Base-by-base conservation (phyloP, 345 rosid species). In the Rhodamnia rubescens region DNA sequence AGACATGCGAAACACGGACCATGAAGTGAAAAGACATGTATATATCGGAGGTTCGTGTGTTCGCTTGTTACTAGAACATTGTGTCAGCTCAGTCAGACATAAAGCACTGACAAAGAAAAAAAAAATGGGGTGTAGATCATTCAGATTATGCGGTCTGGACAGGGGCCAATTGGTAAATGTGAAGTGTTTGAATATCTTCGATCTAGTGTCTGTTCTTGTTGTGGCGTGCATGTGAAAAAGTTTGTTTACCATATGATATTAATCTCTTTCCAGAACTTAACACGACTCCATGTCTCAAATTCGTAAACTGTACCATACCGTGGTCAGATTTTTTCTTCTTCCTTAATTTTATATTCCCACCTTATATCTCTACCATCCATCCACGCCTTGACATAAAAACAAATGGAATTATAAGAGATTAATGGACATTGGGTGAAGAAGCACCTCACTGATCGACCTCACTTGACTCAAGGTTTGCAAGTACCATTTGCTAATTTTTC, bases 141-240 rank as follows among this genome's bases (percentile, higher is more conserved):
- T n/a, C n/a, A n/a, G 93, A 94, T 86, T 96, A 96, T 83, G 84
- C 93, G 92, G 93, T 93, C 22, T 95, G 98, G 98, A 91, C 90
- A 20, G 80, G 84, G 2, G 89, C 91, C 2, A 95, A 92, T 61
- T 61, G 14, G 5, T 32, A 32, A 27, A 59, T 27, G 74, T 59
- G 18, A 1, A 64, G 75, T 15, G 22, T 64, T 32, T 1, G 0
- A 32, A 64, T 29, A 64, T 15, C 1, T 64, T 1, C 7, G 42
- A 29, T 15, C 11, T 29, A 64, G 18, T 64, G 16, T 29, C 12
- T 8, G 12, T 32, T 16, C 8, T 64, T 29, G 16, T 14, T 32
- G 44, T 16, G 44, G 44, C 18, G 22, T 2, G 22, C 12, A 15
- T 16, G 75, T 64, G 75, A 32, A 64, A 29, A 64, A 29, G 22